phyloP scores from a whole-genome alignment of 148 eudicot species.

The Beta vulgaris region DNA sequence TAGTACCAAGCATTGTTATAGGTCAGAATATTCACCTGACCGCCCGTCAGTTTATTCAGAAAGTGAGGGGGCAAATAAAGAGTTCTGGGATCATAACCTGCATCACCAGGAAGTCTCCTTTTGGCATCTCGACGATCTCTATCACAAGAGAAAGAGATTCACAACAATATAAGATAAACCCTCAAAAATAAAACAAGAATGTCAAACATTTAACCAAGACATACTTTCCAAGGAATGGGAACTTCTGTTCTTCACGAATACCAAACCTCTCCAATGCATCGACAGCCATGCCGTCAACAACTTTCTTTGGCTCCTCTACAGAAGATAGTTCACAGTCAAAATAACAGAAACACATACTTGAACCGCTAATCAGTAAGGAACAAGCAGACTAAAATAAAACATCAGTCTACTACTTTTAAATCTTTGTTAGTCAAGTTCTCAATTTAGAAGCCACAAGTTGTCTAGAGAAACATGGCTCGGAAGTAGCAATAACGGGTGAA shows the following conservation, averaged over 20 bases:
- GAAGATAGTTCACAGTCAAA: not conserved
- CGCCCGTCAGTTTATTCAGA: conserved; percentile 60
- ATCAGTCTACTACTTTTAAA: no score
- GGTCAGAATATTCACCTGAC: conserved; percentile 56
- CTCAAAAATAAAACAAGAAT: not conserved
- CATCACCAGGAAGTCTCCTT: conserved; percentile 69
- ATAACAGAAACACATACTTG: not conserved
- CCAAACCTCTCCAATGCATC: conserved; percentile 73
- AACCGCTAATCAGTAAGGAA: no score
- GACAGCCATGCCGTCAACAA: conserved; percentile 29
- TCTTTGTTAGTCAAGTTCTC: not conserved
- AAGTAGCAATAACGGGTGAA: no score
- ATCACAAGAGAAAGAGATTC: conserved; percentile 20
- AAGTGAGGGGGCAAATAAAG: conserved; percentile 78
- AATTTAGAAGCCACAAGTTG: not conserved
- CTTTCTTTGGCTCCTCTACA: conserved; percentile 43
- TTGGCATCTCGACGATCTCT: conserved; percentile 81
- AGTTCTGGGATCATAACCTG: conserved; percentile 79
- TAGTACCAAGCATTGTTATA: not conserved
- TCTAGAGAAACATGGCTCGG: no score
- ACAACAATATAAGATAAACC: not conserved
- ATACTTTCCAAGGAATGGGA: conserved; percentile 78
- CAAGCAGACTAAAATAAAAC: no score
- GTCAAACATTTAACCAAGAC: conserved; percentile 19
- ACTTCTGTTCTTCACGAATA: conserved; percentile 67